Conservation (phyloP, 345 rosid species). For the Aquilaria yunnanensis region DNA sequence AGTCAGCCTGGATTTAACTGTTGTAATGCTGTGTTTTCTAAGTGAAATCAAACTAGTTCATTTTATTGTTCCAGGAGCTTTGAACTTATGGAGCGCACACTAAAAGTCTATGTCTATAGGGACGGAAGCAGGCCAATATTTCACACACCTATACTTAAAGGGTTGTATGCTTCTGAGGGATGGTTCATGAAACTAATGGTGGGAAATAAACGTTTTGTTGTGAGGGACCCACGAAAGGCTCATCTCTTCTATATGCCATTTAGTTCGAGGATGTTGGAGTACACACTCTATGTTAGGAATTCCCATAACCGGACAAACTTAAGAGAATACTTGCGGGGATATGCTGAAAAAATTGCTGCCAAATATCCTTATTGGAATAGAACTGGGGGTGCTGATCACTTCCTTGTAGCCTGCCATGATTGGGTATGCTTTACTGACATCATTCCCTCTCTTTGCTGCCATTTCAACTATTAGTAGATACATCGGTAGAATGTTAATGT, state of each 20-base stretch:
- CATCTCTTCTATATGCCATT: constrained; percentile 95
- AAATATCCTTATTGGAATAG: constrained; percentile 90
- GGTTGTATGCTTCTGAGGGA: constrained; percentile 96
- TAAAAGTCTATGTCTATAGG: constrained; percentile 70
- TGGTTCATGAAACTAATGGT: constrained; percentile 99
- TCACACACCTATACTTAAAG: constrained; percentile 85
- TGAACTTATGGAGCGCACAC: constrained; percentile 80
- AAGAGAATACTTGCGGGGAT: constrained; percentile 63
- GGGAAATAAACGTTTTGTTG: constrained; percentile 59
- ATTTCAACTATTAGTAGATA: not conserved
- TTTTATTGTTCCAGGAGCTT: constrained; percentile 67
- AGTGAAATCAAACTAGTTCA: constrained; percentile 11
- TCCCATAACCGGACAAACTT: constrained; percentile 87
- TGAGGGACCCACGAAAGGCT: constrained; percentile 79
- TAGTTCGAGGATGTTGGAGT: constrained; percentile 87
- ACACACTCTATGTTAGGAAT: constrained; percentile 76
- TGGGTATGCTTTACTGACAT: constrained; percentile 53
- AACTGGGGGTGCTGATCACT: constrained; percentile 92
- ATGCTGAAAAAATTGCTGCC: constrained; percentile 59
- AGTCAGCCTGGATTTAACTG: too few species aligned
- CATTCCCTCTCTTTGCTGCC: not conserved
- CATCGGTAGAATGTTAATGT: not conserved
- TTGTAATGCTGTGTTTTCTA: too few species aligned
- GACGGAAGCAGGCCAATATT: constrained; percentile 90
- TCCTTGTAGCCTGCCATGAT: constrained; percentile 96